These are phyloP conservation scores for Oryza coarctata DNA, from an alignment of 176 grass and related monocot species.

Conservation along the genomic window DNA sequence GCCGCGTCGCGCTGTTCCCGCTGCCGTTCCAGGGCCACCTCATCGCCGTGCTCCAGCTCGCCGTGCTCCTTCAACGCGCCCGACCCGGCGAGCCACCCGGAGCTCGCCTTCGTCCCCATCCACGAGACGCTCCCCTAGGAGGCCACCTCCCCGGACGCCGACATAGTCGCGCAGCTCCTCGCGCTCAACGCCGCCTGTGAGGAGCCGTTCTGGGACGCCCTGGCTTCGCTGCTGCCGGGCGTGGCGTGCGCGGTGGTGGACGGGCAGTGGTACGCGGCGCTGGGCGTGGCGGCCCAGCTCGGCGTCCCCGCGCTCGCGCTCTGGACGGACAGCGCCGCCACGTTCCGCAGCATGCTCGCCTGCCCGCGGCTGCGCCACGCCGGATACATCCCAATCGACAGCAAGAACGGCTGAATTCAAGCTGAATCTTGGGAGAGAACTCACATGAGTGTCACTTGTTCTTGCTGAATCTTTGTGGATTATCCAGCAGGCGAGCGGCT, in stretches of 20 bases:
- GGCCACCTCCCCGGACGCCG: background rate
- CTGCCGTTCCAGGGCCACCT: conserved; percentile 29
- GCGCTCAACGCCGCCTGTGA: conserved; percentile 25
- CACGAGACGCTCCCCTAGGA: background rate
- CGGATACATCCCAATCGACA: background rate
- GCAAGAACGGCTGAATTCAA: background rate
- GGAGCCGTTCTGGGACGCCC: conserved; percentile 15
- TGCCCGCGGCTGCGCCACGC: background rate
- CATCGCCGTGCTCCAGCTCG: conserved; percentile 29
- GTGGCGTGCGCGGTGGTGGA: conserved; percentile 19
- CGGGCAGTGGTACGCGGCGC: background rate
- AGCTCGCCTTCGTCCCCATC: background rate
- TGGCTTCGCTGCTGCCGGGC: background rate
- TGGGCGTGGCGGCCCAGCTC: background rate
- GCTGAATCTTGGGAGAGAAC: background rate
- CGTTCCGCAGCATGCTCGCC: background rate
- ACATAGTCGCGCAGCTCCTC: conserved; percentile 11
- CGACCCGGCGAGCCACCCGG: conserved; percentile 12
- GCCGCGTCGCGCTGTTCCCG: conserved; percentile 18
- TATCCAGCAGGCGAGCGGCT: background rate
- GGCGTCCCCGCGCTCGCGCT: conserved; percentile 18
- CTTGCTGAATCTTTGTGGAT: background rate
- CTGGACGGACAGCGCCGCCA: conserved; percentile 2
- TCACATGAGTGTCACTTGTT: background rate
- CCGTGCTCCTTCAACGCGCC: background rate